These are phyloP conservation scores for carrot (Daucus carota) DNA, from an alignment of 129 eudicot genomes.

Conservation along the genomic window DNA sequence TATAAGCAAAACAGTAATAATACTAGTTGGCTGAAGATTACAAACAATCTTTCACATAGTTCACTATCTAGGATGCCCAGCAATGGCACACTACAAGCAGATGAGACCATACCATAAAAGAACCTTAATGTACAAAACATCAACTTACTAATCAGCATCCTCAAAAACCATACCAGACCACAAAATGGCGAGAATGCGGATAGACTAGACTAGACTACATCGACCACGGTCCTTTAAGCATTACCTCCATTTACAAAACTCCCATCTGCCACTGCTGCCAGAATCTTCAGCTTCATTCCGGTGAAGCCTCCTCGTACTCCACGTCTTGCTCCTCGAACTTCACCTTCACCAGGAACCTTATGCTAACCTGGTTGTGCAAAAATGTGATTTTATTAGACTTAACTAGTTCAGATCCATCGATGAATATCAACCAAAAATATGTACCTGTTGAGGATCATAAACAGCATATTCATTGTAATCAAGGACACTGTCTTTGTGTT, in stretches of 20 bases:
- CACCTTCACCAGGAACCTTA: constrained; percentile 79
- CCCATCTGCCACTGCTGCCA: background rate
- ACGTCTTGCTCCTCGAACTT: constrained; percentile 72
- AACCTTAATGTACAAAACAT: too few relatives aligned
- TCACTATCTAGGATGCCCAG: background rate
- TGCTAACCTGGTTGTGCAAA: constrained; percentile 40
- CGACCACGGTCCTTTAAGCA: background rate
- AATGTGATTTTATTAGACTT: too few relatives aligned
- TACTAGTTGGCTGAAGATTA: background rate
- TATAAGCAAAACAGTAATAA: background rate
- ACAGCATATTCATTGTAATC: constrained; percentile 89
- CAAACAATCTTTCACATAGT: background rate
- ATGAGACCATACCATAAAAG: background rate
- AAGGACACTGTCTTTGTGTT: constrained; percentile 59
- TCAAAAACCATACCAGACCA: background rate
- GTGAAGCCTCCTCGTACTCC: constrained; percentile 33
- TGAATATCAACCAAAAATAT: too few relatives aligned
- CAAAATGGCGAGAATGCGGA: background rate
- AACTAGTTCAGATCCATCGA: too few relatives aligned
- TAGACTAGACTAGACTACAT: too few relatives aligned
- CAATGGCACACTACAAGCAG: background rate
- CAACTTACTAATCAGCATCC: background rate
- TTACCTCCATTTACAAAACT: background rate
- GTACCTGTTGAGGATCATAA: constrained; percentile 77
- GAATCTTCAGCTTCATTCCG: background rate